Evolutionary conservation across 441 rosid genomes (phyloP).

Genomic region (Raphanus hybrid): DNA sequence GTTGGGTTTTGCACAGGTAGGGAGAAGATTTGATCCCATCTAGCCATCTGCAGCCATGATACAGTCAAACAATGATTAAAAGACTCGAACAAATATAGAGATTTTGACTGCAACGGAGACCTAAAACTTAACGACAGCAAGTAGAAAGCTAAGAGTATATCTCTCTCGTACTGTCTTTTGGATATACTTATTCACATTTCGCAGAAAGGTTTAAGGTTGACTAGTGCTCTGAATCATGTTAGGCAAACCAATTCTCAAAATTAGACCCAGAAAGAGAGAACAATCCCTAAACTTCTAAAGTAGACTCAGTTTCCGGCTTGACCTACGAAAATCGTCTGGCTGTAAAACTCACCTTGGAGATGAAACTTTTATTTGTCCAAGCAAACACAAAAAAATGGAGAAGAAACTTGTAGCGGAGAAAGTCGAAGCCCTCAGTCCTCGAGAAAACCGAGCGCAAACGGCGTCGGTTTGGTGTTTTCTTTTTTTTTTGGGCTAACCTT

Average conservation of each 20-base stretch:
- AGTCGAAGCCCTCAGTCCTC: neutral
- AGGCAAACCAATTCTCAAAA: neutral
- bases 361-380: neutral
- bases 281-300: neutral
- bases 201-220: neutral
- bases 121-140: no score
- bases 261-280: neutral
- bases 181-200: no score
- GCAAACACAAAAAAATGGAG: neutral
- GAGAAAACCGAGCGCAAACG: neutral
- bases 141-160: no score
- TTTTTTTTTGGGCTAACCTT: neutral
- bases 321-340: no score
- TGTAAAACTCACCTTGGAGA: neutral
- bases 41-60: constrained; percentile 69
- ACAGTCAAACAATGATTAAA: neutral
- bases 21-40: constrained; percentile 93
- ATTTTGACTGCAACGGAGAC: no score
- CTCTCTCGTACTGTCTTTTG: no score
- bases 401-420: neutral
- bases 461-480: neutral
- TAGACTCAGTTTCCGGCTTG: neutral
- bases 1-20: constrained; percentile 90
- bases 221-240: neutral
- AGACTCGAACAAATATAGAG: neutral